Conservation (phyloP, 257 asterid species). For the Nicotiana benthamiana region DNA sequence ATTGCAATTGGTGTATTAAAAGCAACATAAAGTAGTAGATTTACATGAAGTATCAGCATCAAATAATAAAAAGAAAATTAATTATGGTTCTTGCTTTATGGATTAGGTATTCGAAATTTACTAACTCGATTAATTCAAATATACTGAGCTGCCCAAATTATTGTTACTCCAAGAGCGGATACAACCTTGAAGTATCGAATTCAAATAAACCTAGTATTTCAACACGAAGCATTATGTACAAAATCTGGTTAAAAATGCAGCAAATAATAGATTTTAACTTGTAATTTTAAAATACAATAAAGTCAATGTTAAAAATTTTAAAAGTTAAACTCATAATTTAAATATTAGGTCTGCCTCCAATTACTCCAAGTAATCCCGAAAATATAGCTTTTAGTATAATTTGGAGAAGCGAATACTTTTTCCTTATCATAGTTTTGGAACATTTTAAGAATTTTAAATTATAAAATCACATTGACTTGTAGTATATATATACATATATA, state of each 20-base stretch:
- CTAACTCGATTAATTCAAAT: not conserved
- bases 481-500: not conserved
- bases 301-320: too few species aligned
- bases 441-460: not conserved
- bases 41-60: not conserved
- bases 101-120: not conserved
- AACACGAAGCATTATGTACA: accelerated
- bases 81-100: not conserved
- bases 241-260: too few species aligned
- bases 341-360: too few species aligned
- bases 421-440: not conserved
- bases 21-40: conserved; percentile 5
- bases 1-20: conserved; percentile 7
- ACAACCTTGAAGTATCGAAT: too few species aligned
- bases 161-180: too few species aligned
- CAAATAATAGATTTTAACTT: too few species aligned
- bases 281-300: too few species aligned
- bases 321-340: too few species aligned
- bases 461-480: not conserved
- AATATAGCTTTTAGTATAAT: not conserved
- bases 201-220: too few species aligned
- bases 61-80: not conserved
- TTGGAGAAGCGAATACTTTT: not conserved
- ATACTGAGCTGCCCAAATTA: not conserved
- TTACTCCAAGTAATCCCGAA: too few species aligned